Base-by-base conservation (phyloP, 306 rosid species). In the Abrus pulchellus region DNA sequence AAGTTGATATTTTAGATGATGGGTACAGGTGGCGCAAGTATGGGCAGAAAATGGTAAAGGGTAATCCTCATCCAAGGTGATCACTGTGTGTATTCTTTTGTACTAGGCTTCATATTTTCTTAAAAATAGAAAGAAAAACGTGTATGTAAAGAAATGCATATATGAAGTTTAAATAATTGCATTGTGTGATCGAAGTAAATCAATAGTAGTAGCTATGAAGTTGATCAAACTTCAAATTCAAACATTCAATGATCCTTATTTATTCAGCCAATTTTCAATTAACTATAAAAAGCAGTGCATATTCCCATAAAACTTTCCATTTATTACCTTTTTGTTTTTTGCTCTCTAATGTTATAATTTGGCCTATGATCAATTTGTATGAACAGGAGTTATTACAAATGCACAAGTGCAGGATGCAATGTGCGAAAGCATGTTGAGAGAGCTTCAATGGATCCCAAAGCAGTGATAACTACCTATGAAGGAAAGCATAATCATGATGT, bases 31-130 rank as follows among this genome's bases (percentile, higher is more conserved):
- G 98, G 98, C 90, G 97, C 72, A 94, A 94, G 85, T 94, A 92
- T 62, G 98, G 98, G 28, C 98, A 94, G 82, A 94, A 94, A 86
- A 91, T 94, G 74, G 98, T 94, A n/a, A 94, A 94, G 83, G 98
- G 98, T 78, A 94, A 92, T 82, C 97, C 97, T 85, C 90, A 94
- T 82, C 98, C 98, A 57, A 94, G 98, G 98, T 92, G 80, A 57
- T 43, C 14, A 50, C 68, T 72, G 63, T 13, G 27, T 72, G 52
- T 55, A 38, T 75, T 77, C 64, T 60, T 63, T 52, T 50, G 3
- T 78, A 75, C 20, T 45, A 40, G 52, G 53, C 52, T 60, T 56
- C 52, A n/a, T 47, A 29, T 44, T 49, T 61, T 62, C 55, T 61
- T 47, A 44, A 9, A n/a, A 52, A 3, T 40, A 40, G 40, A 36